Evolutionary conservation across 345 rosid species (phyloP).

Genomic region (Salix caprea): DNA sequence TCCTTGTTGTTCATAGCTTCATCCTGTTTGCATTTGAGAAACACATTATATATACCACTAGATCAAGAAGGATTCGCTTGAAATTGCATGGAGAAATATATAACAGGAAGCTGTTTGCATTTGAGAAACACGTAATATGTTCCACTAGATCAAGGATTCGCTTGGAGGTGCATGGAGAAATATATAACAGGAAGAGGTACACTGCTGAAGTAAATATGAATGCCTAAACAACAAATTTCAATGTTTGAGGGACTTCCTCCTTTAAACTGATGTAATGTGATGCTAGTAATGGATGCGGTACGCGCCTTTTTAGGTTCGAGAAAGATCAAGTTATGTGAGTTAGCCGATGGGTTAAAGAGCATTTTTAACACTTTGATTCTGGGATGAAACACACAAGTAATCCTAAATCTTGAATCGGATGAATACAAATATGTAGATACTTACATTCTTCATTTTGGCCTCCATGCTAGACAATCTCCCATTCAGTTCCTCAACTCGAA

Average conservation of each 20-base stretch:
- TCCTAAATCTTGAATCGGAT: not conserved
- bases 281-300: too few relatives aligned
- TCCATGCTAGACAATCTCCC: constrained; percentile 39
- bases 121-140: too few relatives aligned
- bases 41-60: not conserved
- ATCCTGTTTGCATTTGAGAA: not conserved
- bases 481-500: constrained; percentile 36
- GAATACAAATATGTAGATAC: constrained; percentile 6
- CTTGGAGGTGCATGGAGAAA: not conserved
- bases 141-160: too few relatives aligned
- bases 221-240: too few relatives aligned
- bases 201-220: not conserved
- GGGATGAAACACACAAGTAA: too few relatives aligned
- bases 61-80: not conserved
- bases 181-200: too few relatives aligned
- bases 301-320: not conserved
- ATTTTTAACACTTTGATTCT: not conserved
- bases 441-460: constrained; percentile 44
- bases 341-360: too few relatives aligned
- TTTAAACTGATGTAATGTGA: too few relatives aligned
- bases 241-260: not conserved
- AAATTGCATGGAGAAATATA: not conserved
- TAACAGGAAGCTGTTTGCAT: too few relatives aligned
- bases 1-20: constrained; percentile 31
- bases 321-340: too few relatives aligned